Conservation (phyloP, 306 rosid genomes). For the Vicia sativa region DNA sequence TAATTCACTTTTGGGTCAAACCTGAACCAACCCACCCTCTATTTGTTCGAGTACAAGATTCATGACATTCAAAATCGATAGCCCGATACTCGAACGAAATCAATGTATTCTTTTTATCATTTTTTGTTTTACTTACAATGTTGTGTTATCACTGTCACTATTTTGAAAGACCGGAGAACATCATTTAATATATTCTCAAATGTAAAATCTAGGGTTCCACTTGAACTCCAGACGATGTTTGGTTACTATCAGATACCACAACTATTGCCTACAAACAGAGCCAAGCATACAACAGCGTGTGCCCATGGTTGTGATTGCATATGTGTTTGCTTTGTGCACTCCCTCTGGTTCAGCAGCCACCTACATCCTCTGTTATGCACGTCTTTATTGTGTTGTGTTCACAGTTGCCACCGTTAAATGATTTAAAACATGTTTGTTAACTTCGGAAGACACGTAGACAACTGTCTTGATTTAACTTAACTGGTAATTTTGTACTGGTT, state of each 20-base stretch:
- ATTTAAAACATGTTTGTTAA: background rate
- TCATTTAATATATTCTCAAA: background rate
- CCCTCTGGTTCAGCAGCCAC: background rate
- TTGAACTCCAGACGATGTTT: background rate
- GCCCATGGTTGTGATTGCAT: background rate
- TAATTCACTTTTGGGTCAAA: background rate
- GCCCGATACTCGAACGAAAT: background rate
- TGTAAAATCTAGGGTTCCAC: background rate
- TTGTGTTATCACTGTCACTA: background rate
- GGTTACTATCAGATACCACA: background rate
- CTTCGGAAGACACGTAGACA: background rate
- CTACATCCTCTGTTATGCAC: background rate
- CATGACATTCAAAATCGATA: background rate
- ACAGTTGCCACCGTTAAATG: background rate
- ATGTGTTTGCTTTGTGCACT: background rate
- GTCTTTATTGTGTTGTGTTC: background rate
- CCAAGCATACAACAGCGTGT: background rate
- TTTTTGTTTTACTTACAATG: background rate
- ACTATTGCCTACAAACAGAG: background rate
- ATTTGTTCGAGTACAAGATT: background rate
- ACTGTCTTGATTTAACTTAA: background rate
- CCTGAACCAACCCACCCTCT: background rate
- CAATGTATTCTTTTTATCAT: background rate
- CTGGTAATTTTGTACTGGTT: background rate
- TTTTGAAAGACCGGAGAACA: background rate